Percentiles rank a stretch among this genome's conserved stretches.
Conservation (phyloP, 768 basidiomycete species). For the Pulveroboletus sp. region DNA sequence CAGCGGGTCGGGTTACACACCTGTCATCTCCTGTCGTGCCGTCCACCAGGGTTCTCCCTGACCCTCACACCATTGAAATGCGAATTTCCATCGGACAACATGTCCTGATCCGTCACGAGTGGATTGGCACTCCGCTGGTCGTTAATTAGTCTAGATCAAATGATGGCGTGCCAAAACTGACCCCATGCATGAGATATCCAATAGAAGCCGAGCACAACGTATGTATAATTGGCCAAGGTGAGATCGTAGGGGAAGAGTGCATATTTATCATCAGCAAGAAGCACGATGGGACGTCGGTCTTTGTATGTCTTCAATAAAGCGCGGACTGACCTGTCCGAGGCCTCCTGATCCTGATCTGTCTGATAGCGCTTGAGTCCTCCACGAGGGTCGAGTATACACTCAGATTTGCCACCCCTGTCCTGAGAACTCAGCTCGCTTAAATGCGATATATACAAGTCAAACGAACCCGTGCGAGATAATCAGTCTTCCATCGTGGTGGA, state of each 20-base stretch:
- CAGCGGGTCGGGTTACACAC: neutral
- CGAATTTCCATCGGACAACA: conserved; percentile 79
- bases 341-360: conserved; percentile 60
- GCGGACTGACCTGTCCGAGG: conserved; percentile 64
- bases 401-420: conserved; percentile 63
- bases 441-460: neutral
- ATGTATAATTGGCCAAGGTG: conserved; percentile 42
- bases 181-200: conserved; percentile 60
- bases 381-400: conserved; percentile 42
- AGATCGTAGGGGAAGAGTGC: conserved; percentile 69
- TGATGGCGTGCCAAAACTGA: conserved; percentile 2
- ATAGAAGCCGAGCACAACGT: conserved; percentile 56
- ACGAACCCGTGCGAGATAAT: conserved; percentile 83
- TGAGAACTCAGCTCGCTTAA: neutral
- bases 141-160: conserved; percentile 14
- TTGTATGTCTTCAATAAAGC: conserved; percentile 58
- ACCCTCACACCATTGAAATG: conserved; percentile 76
- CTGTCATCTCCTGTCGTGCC: conserved; percentile 8
- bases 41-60: conserved; percentile 59
- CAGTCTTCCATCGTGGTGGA: conserved; percentile 56
- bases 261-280: conserved; percentile 75
- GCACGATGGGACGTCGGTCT: conserved; percentile 54
- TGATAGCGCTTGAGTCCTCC: conserved; percentile 37
- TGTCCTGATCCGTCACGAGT: conserved; percentile 42
- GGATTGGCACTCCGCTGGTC: conserved; percentile 55